phyloP scores from a whole-genome alignment of 495 filamentous ascomycete genomes.

The Daldinia caldariorum region DNA sequence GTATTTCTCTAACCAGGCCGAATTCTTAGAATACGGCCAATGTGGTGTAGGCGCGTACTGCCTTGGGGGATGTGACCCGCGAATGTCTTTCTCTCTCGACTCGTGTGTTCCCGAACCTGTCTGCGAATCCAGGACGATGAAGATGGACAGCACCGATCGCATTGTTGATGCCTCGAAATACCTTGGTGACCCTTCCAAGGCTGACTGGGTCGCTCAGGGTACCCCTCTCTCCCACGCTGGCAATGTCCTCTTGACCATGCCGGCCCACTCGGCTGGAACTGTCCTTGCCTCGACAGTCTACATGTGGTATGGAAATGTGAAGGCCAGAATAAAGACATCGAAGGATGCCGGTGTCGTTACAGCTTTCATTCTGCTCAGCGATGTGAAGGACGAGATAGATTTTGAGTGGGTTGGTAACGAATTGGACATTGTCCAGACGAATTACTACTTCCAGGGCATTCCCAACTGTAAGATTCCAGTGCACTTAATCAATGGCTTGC shows the following conservation, averaged over 20 bases:
- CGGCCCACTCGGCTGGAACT: constrained; percentile 80
- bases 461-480: constrained; percentile 77
- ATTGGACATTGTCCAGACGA: constrained; percentile 81
- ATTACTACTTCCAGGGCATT: constrained; percentile 97
- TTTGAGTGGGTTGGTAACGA: constrained; percentile 93
- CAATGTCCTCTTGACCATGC: constrained; percentile 87
- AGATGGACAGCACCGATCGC: constrained; percentile 73
- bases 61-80: constrained; percentile 92
- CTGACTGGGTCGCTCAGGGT: constrained; percentile 91
- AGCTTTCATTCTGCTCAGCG: constrained; percentile 92
- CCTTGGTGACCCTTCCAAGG: constrained; percentile 78
- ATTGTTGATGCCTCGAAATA: constrained; percentile 78
- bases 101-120: constrained; percentile 88
- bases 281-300: constrained; percentile 87
- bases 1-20: constrained; percentile 36
- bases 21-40: constrained; percentile 82
- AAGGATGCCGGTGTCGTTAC: constrained; percentile 89
- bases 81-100: constrained; percentile 79
- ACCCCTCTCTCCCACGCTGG: constrained; percentile 68
- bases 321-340: constrained; percentile 84
- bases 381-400: constrained; percentile 98
- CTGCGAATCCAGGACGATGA: constrained; percentile 78
- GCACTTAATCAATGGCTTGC: background rate
- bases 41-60: constrained; percentile 95
- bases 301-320: constrained; percentile 97